Conservation (phyloP, 208 protist genomes). For the Spongospora subterranea region DNA sequence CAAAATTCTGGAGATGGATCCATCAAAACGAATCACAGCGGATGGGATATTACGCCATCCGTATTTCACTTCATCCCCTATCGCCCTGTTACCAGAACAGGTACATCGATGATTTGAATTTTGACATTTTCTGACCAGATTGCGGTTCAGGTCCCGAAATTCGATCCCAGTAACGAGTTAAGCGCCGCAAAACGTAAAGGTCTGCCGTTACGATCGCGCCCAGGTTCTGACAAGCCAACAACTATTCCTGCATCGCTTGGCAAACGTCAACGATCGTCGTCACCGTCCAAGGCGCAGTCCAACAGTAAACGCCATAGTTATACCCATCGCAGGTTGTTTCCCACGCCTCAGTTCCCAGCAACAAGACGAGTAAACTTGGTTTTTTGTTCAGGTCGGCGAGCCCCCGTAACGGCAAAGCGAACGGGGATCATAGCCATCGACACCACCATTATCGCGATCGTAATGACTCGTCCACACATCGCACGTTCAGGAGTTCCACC, state of each 20-base stretch:
- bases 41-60: not conserved
- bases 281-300: not conserved
- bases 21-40: slow-evolving; percentile 8
- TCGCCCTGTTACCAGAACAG: slow-evolving; percentile 1
- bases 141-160: not conserved
- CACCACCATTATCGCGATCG: not conserved
- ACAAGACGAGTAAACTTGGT: too few species aligned
- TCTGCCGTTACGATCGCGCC: not conserved
- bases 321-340: not conserved
- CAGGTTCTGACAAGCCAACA: not conserved
- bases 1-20: slow-evolving; percentile 9
- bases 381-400: too few species aligned
- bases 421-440: not conserved
- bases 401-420: not conserved
- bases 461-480: too few species aligned
- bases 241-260: not conserved
- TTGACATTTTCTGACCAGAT: not conserved
- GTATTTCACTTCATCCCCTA: slow-evolving; percentile 36
- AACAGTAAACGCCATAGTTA: not conserved
- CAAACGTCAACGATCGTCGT: not conserved
- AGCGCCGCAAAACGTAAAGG: slow-evolving; percentile 40
- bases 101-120: not conserved
- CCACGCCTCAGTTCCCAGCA: not conserved
- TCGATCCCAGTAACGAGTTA: slow-evolving; percentile 6
- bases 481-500: too few species aligned